Evolutionary conservation across 2,329 filamentous ascomycete species (phyloP).

Genomic region (Aspergillus sp.): DNA sequence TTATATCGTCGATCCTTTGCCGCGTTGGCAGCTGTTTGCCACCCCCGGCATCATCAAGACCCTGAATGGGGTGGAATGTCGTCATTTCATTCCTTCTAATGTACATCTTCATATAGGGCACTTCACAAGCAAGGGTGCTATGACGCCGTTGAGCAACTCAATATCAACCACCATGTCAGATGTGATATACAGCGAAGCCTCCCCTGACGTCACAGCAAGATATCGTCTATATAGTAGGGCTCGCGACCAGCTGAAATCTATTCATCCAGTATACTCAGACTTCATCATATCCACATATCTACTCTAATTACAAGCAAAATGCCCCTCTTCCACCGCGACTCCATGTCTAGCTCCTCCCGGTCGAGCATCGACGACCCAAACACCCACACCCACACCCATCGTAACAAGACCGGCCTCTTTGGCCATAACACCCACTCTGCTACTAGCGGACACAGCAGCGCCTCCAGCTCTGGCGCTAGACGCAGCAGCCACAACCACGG

Average conservation of each 20-base stretch:
- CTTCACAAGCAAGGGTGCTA: not conserved
- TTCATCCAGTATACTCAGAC: not conserved
- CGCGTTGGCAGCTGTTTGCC: not conserved
- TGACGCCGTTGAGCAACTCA: not conserved
- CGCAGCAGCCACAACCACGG: not conserved
- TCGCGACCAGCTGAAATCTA: not conserved
- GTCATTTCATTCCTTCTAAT: no score
- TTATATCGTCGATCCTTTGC: not conserved
- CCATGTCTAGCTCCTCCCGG: constrained; percentile 24
- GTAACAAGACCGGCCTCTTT: constrained; percentile 29
- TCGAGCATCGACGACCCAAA: constrained; percentile 20
- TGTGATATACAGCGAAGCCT: not conserved
- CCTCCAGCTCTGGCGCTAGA: not conserved
- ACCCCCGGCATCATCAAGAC: not conserved
- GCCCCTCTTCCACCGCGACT: constrained; percentile 25
- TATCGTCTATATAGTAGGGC: not conserved
- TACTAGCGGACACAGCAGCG: constrained; percentile 1
- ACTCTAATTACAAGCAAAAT: constrained; percentile 8
- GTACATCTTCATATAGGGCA: no score
- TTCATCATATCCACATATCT: not conserved
- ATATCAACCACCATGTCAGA: not conserved
- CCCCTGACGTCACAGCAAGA: not conserved
- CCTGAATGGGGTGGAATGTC: no score
- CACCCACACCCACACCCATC: not conserved
- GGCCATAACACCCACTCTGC: constrained; percentile 35